These are phyloP conservation scores for Pestalotiopsis sp. DNA, from an alignment of 2,329 filamentous ascomycete species.

Conservation along the genomic window DNA sequence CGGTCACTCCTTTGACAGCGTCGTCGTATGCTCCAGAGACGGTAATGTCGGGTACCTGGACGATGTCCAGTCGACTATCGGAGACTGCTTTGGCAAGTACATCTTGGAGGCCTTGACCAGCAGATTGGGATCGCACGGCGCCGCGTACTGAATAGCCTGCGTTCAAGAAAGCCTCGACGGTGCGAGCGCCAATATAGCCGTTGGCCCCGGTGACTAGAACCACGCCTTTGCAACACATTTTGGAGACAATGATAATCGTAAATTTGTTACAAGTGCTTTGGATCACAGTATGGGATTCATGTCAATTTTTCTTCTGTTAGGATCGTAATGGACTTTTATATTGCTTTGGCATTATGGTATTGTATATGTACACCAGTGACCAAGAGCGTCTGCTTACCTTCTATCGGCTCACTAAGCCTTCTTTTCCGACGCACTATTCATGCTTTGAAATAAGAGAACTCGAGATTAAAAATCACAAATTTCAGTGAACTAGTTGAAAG, in stretches of 20 bases:
- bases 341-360: too few species aligned
- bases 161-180: constrained; percentile 27
- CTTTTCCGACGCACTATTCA: too few species aligned
- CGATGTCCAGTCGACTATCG: constrained; percentile 20
- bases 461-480: too few species aligned
- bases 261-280: neutral
- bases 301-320: neutral
- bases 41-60: constrained; percentile 32
- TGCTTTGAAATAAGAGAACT: too few species aligned
- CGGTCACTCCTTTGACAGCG: constrained; percentile 27
- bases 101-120: constrained; percentile 16
- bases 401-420: too few species aligned
- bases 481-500: too few species aligned
- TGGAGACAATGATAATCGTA: neutral
- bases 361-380: too few species aligned
- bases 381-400: too few species aligned
- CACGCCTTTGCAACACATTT: constrained; percentile 18
- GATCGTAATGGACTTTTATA: too few species aligned
- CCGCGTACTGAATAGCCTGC: constrained; percentile 33
- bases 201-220: constrained; percentile 35
- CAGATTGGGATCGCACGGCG: constrained; percentile 26
- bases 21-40: constrained; percentile 32
- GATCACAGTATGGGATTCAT: neutral
- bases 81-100: constrained; percentile 16
- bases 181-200: constrained; percentile 32